These are phyloP conservation scores for Plantago coronopus DNA, from an alignment of 305 asterid species.

Conservation along the genomic window DNA sequence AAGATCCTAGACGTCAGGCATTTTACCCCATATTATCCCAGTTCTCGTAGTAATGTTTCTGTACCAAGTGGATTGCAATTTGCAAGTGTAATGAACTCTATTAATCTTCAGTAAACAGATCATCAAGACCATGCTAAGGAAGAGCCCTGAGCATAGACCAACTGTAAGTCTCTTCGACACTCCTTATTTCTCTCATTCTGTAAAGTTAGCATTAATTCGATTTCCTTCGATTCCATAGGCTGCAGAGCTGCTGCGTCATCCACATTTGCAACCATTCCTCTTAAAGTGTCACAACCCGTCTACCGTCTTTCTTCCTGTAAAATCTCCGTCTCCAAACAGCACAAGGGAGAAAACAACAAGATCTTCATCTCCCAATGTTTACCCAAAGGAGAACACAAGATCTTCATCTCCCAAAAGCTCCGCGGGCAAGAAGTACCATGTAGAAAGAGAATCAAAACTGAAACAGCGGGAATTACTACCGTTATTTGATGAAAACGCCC, in stretches of 20 bases:
- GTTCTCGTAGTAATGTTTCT: neutral
- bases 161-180: conserved; percentile 43
- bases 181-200: neutral
- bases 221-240: conserved; percentile 41
- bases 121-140: conserved; percentile 89
- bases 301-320: conserved; percentile 82
- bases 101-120: conserved; percentile 75
- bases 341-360: conserved; percentile 47
- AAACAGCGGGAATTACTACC: conserved; percentile 49
- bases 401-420: conserved; percentile 45
- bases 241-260: conserved; percentile 87
- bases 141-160: conserved; percentile 88
- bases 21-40: neutral
- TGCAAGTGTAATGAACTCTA: conserved; percentile 16
- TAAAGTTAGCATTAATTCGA: conserved; percentile 10
- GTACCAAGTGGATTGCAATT: neutral
- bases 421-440: conserved; percentile 36
- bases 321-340: conserved; percentile 76
- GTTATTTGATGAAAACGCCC: conserved; percentile 43
- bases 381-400: conserved; percentile 40
- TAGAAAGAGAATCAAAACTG: conserved; percentile 37
- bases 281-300: conserved; percentile 72
- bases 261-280: conserved; percentile 85
- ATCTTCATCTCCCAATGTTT: conserved; percentile 72
- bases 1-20: no score